Evolutionary conservation across 2,329 filamentous ascomycete genomes (phyloP).

Genomic region (Fusarium algeriense): DNA sequence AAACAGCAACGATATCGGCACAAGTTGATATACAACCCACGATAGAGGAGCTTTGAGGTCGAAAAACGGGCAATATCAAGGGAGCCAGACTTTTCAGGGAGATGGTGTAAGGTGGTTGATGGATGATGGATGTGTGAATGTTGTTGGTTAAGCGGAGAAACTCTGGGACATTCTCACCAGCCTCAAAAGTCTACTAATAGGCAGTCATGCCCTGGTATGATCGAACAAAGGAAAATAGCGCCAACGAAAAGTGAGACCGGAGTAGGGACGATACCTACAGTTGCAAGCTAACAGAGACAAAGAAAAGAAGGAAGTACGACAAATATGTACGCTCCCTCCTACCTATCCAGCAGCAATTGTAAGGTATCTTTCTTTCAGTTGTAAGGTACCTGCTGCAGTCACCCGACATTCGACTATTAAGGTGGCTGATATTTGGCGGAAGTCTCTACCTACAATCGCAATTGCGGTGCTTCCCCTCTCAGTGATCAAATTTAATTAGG

Average conservation of each 20-base stretch:
- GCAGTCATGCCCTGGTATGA: constrained; percentile 3
- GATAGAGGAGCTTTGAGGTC: background rate
- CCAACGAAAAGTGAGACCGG: background rate
- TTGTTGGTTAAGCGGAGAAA: constrained; percentile 34
- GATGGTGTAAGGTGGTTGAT: background rate
- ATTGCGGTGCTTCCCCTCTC: background rate
- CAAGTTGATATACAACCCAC: background rate
- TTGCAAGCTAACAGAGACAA: constrained; percentile 20
- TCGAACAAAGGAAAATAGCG: background rate
- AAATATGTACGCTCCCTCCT: background rate
- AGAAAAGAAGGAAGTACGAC: background rate
- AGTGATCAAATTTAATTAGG: background rate
- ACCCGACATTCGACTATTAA: constrained; percentile 16
- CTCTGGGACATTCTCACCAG: constrained; percentile 14
- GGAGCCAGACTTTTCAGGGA: background rate
- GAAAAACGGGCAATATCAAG: background rate
- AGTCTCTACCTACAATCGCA: background rate
- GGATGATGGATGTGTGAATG: background rate
- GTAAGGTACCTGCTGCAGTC: constrained; percentile 9
- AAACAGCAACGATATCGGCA: background rate
- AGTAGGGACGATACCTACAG: background rate
- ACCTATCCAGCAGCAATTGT: too few species aligned
- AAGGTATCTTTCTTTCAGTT: background rate
- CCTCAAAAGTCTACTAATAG: background rate
- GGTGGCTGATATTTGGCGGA: constrained; percentile 10